Conservation (phyloP, 352 stramenopile species). For the Phytophthora colocasiae region DNA sequence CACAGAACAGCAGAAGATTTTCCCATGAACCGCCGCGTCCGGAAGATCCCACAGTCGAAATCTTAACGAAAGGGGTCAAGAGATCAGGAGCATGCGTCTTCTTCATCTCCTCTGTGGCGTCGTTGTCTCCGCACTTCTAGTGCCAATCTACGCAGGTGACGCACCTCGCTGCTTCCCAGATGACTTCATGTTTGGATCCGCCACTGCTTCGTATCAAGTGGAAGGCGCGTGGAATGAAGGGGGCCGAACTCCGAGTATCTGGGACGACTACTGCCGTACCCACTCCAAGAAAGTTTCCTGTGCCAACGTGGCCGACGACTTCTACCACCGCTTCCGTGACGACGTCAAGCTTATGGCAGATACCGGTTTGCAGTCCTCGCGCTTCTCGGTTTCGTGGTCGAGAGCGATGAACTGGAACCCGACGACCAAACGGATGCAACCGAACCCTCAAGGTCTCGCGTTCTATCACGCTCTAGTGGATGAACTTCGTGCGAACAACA, state of each 20-base stretch:
- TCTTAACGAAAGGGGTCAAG: neutral
- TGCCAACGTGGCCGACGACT: constrained; percentile 94
- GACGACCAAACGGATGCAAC: constrained; percentile 52
- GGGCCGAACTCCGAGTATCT: constrained; percentile 88
- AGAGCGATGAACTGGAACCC: constrained; percentile 88
- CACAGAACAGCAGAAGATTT: too few relatives aligned
- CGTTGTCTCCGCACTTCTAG: neutral
- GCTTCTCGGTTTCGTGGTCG: constrained; percentile 94
- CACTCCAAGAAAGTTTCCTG: constrained; percentile 73
- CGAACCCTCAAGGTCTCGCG: constrained; percentile 87
- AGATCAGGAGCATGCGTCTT: constrained; percentile 21
- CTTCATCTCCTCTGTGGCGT: constrained; percentile 4
- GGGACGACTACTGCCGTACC: constrained; percentile 92
- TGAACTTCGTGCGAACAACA: constrained; percentile 68
- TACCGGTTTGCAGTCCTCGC: constrained; percentile 92
- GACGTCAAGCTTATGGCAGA: constrained; percentile 95
- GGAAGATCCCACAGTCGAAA: too few relatives aligned
- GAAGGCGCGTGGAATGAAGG: constrained; percentile 90
- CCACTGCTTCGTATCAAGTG: constrained; percentile 79
- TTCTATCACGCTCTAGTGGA: constrained; percentile 96
- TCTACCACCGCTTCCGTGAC: constrained; percentile 90
- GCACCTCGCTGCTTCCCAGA: constrained; percentile 60
- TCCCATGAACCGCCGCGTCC: too few relatives aligned
- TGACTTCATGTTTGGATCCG: constrained; percentile 89
- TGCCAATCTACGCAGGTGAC: constrained; percentile 15